Evolutionary conservation across 2,329 filamentous ascomycete species (phyloP), one percentile per base, ranked within the genome.

Genomic region (Trichoderma aggressivum): DNA sequence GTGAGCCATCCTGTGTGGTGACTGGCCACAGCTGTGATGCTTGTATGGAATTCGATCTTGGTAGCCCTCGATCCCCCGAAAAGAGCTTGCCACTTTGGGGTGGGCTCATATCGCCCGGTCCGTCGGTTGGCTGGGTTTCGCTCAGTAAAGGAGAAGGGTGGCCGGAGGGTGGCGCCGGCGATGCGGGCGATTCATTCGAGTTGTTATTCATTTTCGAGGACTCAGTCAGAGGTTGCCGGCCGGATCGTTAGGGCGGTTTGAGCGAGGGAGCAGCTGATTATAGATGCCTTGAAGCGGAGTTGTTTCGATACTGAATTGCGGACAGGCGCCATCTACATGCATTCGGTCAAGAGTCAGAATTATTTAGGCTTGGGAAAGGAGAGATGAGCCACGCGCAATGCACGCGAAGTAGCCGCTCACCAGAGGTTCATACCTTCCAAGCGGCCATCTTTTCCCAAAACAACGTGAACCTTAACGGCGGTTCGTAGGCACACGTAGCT

Each of bases 1-100:
- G 28, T 3, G 71, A 68, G 16, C 30, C 32, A 12, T 58, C 34
- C 50, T 53, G 63, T 26, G 26, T 26, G 6, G 32, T n/a, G 2
- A 5, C 28, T 8, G 65, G 47, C 43, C 67, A 43, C n/a, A 70
- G 43, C 34, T 70, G 58, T 5, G 53, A 70, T 18, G 50, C 30
- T n/a, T 70, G 60, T 30, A 61, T 18, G 36, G 60, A 70, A 5
- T 26, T 56, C 26, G 60, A 66, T 50, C 71, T 60, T 10, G 66
- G 53, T 24, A 70, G 21, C 11, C 60, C 66, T 36, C 70, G 56
- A 21, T 71, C 63, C 10, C 63, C 63, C 1, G 63, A 24, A 34
- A 71, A 71, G 10, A 71, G 63, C 12, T 56, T 71, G 30, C 43
- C n/a, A 18, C 28, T 43, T 24, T 21, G 55, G 0, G 43, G 18